Evolutionary conservation across 257 asterid genomes (phyloP), one percentile per base, ranked within the genome.

Genomic region (Solanum etuberosum): DNA sequence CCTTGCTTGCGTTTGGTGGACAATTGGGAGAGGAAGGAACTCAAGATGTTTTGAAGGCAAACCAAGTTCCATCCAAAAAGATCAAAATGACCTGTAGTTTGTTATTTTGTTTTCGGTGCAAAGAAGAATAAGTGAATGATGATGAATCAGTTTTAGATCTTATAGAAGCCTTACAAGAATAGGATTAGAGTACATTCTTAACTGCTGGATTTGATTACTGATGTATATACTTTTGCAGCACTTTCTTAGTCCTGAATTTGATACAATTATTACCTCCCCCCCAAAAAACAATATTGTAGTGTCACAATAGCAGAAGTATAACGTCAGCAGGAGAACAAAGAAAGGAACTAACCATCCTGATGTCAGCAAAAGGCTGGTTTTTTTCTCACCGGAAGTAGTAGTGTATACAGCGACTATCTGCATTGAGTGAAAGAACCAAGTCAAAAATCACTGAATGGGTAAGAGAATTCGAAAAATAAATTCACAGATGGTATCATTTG

Each of bases 321-420:
- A 35, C 3, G 2, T 37, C 51, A 35, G 32, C 51, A 73, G 51
- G 82, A 37, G 21, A 10, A 34, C 82, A 73, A 42, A 51, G 85
- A 84, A 77, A 87, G 84, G 71, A 86, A 86, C 94, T 91, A 84
- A 96, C 99, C 99, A 96, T 92, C 99, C 99, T 29, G 98, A 94
- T 63, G 98, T 94, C 87, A 95, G 92, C 59, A 96, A 90, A 88
- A 95, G 93, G 95, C 99, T 96, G 72, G 92, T 89, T 87, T 96
- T 96, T 11, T 97, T 93, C 92, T 94, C 98, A 54, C 98, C 98
- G 5, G 92, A 86, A 63, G 93, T 90, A 29, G 99, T 96, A 42
- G 94, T 93, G 93, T 96, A 96, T 7, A 98, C 90, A 88, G 99
- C 98, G 89, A 89, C 94, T 89, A 96, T 96, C 99, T 96, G 89